Evolutionary conservation across 257 asterid species (phyloP).

Genomic region (Agastache rugosa): DNA sequence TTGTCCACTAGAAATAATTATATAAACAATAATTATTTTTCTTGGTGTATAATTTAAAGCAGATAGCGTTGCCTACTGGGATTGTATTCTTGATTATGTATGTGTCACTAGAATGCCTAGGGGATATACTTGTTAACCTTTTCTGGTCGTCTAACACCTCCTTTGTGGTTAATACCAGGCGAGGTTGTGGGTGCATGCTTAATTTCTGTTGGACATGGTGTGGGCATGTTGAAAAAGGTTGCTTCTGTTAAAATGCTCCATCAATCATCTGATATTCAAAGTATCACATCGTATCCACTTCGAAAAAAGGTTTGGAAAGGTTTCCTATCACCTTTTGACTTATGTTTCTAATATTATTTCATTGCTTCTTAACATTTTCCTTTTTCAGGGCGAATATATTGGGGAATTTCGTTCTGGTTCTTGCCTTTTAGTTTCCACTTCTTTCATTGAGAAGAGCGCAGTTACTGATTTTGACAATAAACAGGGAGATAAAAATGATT

Average conservation of each 20-base stretch:
- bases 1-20: background rate
- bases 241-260: constrained; percentile 90
- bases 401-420: constrained; percentile 56
- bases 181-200: constrained; percentile 97
- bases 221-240: constrained; percentile 70
- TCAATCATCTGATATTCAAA: constrained; percentile 66
- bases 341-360: constrained; percentile 18
- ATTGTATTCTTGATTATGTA: constrained; percentile 10
- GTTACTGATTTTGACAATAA: constrained; percentile 56
- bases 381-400: constrained; percentile 66
- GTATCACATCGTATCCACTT: constrained; percentile 66
- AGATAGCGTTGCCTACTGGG: constrained; percentile 24
- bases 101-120: constrained; percentile 20
- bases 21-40: constrained; percentile 18
- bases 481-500: constrained; percentile 49
- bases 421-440: constrained; percentile 71
- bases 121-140: constrained; percentile 21
- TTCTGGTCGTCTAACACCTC: constrained; percentile 42
- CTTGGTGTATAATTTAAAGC: constrained; percentile 14
- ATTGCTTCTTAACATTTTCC: constrained; percentile 34
- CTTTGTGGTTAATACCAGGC: constrained; percentile 55
- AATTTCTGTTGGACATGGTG: constrained; percentile 76
- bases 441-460: constrained; percentile 80
- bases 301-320: constrained; percentile 57
- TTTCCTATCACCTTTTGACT: constrained; percentile 23